phyloP scores from a whole-genome alignment of 352 stramenopile genomes.

The Globisporangium ultimum region DNA sequence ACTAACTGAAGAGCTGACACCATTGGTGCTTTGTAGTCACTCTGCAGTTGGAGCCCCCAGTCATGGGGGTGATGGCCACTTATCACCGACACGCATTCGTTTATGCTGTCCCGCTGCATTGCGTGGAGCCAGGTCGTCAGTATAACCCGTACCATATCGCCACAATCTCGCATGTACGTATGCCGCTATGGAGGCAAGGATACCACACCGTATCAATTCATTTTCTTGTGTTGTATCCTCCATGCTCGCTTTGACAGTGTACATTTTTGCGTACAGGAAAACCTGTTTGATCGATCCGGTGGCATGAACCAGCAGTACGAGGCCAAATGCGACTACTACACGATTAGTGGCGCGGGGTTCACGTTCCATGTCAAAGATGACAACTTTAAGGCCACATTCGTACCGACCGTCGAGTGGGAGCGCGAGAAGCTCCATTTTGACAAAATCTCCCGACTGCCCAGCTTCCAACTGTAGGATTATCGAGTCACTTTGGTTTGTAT shows the following conservation, averaged over 20 bases:
- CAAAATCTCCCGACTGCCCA: conserved; percentile 25
- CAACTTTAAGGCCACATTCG: conserved; percentile 36
- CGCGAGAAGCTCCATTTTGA: conserved; percentile 45
- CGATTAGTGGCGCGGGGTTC: conserved; percentile 47
- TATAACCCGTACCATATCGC: conserved; percentile 76
- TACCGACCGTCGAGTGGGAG: conserved; percentile 48
- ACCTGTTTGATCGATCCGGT: background rate
- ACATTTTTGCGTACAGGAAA: background rate
- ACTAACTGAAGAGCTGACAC: background rate
- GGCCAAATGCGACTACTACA: conserved; percentile 67
- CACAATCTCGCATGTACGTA: conserved; percentile 50
- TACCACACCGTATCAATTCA: too few relatives aligned
- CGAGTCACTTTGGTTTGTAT: too few relatives aligned
- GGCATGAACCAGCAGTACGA: conserved; percentile 22
- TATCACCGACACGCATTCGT: conserved; percentile 52
- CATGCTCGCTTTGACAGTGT: too few relatives aligned
- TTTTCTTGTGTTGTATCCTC: too few relatives aligned
- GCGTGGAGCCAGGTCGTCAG: conserved; percentile 30
- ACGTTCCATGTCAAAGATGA: conserved; percentile 61
- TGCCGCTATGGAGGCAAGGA: background rate
- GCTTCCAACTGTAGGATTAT: conserved; percentile 45
- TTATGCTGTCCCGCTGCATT: conserved; percentile 62
- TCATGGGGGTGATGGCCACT: background rate
- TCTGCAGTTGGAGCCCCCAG: background rate
- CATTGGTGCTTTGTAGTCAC: background rate